Conservation (phyloP, 495 filamentous ascomycete genomes). For the Clohesyomyces aquaticus region DNA sequence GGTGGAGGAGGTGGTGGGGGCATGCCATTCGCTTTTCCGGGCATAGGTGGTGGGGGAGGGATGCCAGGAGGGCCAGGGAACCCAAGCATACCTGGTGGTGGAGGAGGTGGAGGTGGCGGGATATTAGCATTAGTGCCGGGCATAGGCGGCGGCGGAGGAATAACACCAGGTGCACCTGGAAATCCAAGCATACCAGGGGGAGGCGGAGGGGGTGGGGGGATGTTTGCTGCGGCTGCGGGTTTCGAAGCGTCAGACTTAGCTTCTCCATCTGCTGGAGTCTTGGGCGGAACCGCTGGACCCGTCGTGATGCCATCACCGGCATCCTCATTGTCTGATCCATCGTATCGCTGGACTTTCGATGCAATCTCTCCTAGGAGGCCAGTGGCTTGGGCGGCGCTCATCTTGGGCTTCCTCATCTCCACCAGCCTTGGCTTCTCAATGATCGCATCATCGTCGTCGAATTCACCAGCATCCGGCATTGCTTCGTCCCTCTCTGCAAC, state of each 20-base stretch:
- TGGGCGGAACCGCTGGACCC: constrained; percentile 69
- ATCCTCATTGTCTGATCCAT: constrained; percentile 72
- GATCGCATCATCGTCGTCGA: constrained; percentile 46
- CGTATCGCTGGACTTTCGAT: constrained; percentile 72
- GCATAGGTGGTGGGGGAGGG: constrained; percentile 48
- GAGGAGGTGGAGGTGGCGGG: constrained; percentile 55
- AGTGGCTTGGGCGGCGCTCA: constrained; percentile 72
- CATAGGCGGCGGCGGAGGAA: constrained; percentile 57
- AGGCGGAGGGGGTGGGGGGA: constrained; percentile 56
- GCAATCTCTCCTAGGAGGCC: constrained; percentile 81
- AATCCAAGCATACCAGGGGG: constrained; percentile 52
- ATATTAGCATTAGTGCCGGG: constrained; percentile 53
- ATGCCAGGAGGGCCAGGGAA: constrained; percentile 49
- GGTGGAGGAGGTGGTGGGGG: constrained; percentile 51
- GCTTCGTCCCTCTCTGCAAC: constrained; percentile 45
- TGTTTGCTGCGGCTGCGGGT: constrained; percentile 47
- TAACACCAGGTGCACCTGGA: constrained; percentile 37
- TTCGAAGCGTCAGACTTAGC: constrained; percentile 54
- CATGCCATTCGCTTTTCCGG: constrained; percentile 26
- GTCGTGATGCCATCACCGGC: constrained; percentile 73
- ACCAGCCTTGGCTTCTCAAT: constrained; percentile 52
- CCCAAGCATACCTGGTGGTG: constrained; percentile 53
- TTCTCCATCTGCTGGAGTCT: constrained; percentile 71
- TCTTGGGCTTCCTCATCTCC: constrained; percentile 65
- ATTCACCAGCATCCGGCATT: constrained; percentile 43